Base-by-base conservation (phyloP, 2,329 filamentous ascomycete species). In the Aspergillus sp. region DNA sequence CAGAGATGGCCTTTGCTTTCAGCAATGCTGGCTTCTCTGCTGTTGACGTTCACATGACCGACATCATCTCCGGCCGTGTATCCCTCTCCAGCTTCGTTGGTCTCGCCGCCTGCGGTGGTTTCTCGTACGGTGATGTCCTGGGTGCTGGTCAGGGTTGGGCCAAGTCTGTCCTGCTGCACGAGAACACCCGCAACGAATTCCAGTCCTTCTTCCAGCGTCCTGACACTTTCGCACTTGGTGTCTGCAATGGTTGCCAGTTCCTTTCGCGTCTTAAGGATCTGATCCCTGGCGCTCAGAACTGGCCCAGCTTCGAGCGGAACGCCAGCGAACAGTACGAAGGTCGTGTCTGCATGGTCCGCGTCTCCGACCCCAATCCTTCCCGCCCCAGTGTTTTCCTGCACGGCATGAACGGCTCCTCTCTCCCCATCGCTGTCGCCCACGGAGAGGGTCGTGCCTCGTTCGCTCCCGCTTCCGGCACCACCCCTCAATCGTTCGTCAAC, bases 1-100 rank as follows among this genome's bases (percentile, higher is more conserved):
- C 92, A n/a, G 95, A 99, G 77, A 96, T 99, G 91, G 95, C 95
- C 1, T 98, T 96, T 72, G 92, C 93, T 52, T 98, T 98, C 84
- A 88, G 90, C 66, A 88, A 88, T 38, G 94, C 95, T 47, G 94
- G 94, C 39, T 98, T 98, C 80, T 89, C 92, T 53, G 87, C 93
- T 13, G 86, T 98, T 50, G 94, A 99, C 72, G 89, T 98, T 1
- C 94, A 97, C 82, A 98, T 99, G 95, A 95, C 90, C 3, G 94
- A 98, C 70, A 84, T 90, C 52, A 88, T 98, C 58, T 87, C 91
- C 23, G 87, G 87, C 10, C 89, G 91, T 15, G 87, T 91, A 63
- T 92, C 91, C 0, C 87, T 99, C 8, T 84, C 88, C 43, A 89
- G 88, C 64, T 97, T 97, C 75, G 88, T 89, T 32, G 95, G 95